Evolutionary conservation across 2,329 filamentous ascomycete genomes (phyloP), one percentile per base, ranked within the genome.

Genomic region (Paracoccidioides brasiliensis): DNA sequence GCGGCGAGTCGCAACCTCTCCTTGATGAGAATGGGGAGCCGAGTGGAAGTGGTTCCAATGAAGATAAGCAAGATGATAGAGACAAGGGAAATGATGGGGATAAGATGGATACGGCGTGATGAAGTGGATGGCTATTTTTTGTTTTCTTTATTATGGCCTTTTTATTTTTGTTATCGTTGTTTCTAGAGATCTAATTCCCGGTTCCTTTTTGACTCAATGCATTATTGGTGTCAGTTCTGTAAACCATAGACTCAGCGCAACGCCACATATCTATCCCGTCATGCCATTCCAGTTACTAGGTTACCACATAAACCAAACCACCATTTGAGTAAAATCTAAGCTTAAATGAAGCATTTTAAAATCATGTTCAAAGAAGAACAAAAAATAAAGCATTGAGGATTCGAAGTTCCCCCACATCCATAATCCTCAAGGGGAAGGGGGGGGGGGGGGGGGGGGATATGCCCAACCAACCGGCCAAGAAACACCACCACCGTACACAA

Each of bases 41-140:
- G 15, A 84, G 83, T 64, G 81, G 81, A 53, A 81, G 78, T 65
- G 76, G 77, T 67, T 77, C 78, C 64, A 74, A 76, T 57, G 74
- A 78, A 63, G 72, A 75, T 59, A 67, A 73, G 56, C 74, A 76
- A 60, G 76, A 74, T 58, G 74, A 74, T 65, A 76, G 78, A 61
- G 53, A 59, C 32, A 53, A 57, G 54, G 74, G 78, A 59, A 79
- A 80, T 55, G 76, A 78, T 64, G 76, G 76, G 49, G 88, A 93
- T 71, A 90, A 86, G 80, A 95, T 95, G 90, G 90, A 95, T 71
- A 94, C 85, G 59, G 89, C 88, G 72, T 90, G 78, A 76, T 64
- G 60, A 42, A 28, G 35, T 12, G 22, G 28, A 9, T n/a, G 33
- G 32, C 3, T 38, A 6, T 7, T 30, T 37, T 43, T 52, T 49